These are phyloP conservation scores for Xylaria sp. DNA, from an alignment of 2,329 filamentous ascomycete genomes.

Conservation along the genomic window DNA sequence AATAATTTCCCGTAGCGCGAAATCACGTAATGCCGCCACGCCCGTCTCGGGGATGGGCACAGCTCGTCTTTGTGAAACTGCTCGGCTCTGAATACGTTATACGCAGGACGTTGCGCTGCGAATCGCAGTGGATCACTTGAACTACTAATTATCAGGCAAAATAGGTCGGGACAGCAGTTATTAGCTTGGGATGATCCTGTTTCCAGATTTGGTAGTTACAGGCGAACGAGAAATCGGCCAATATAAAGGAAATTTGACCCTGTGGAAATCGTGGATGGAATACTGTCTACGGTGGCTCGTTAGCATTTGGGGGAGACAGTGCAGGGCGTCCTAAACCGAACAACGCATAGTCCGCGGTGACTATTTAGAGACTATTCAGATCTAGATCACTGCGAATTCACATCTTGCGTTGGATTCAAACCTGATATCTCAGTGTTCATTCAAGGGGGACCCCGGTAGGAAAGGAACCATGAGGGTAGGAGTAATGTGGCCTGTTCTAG, in stretches of 20 bases:
- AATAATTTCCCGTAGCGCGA: slow-evolving; percentile 34
- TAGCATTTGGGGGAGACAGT: slow-evolving; percentile 1
- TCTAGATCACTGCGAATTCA: slow-evolving; percentile 5
- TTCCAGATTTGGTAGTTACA: slow-evolving; percentile 1
- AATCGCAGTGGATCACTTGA: not conserved
- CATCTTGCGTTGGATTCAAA: not conserved
- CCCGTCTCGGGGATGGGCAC: not conserved
- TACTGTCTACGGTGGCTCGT: not conserved
- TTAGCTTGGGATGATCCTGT: not conserved
- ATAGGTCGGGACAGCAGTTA: slow-evolving; percentile 4
- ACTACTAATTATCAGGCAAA: slow-evolving; percentile 4
- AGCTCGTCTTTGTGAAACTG: slow-evolving; percentile 10
- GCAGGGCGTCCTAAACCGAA: not conserved
- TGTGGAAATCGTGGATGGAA: slow-evolving; percentile 1
- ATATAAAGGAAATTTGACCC: not conserved
- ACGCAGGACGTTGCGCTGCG: not conserved
- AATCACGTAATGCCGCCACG: not conserved
- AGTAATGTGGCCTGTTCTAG: not conserved
- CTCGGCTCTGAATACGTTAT: not conserved
- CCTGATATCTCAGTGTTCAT: not conserved
- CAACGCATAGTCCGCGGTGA: not conserved
- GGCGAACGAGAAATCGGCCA: not conserved
- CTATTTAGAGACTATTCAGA: not conserved
- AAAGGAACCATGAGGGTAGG: not conserved
- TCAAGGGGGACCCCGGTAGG: not conserved